These are phyloP conservation scores for Glomus cerebriforme DNA, from an alignment of 192 early-diverging fungal genomes.

Conservation along the genomic window DNA sequence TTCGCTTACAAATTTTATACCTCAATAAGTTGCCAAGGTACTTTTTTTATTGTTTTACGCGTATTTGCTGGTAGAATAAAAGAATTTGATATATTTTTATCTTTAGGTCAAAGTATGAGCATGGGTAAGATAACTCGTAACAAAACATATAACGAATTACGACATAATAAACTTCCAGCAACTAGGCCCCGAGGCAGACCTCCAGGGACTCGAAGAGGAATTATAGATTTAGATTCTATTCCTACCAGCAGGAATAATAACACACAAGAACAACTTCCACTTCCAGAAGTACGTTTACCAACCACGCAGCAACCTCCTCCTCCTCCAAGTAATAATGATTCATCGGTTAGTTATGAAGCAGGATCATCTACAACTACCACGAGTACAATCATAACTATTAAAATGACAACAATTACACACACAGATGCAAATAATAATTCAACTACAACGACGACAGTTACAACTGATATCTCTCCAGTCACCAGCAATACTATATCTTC, in stretches of 20 bases:
- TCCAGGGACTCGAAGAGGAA: not conserved
- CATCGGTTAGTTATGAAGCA: not conserved
- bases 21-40: not conserved
- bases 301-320: not conserved
- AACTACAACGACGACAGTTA: slow-evolving; percentile 2
- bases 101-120: not conserved
- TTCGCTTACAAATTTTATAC: not conserved
- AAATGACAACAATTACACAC: slow-evolving; percentile 16
- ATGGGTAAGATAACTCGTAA: not conserved
- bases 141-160: not conserved
- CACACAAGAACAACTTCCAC: not conserved
- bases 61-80: not conserved
- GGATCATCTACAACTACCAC: slow-evolving; percentile 13
- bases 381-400: slow-evolving; percentile 16
- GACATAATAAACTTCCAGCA: not conserved
- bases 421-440: slow-evolving; percentile 15
- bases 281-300: not conserved
- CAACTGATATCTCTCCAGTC: slow-evolving; percentile 10
- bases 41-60: not conserved
- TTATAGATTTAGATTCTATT: not conserved
- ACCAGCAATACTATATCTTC: slow-evolving; percentile 4
- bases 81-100: not conserved
- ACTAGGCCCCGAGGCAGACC: not conserved
- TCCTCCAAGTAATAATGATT: not conserved
- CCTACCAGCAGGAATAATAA: not conserved